phyloP scores from a whole-genome alignment of 768 basidiomycete species.

The Leucogyrophana mollusca region DNA sequence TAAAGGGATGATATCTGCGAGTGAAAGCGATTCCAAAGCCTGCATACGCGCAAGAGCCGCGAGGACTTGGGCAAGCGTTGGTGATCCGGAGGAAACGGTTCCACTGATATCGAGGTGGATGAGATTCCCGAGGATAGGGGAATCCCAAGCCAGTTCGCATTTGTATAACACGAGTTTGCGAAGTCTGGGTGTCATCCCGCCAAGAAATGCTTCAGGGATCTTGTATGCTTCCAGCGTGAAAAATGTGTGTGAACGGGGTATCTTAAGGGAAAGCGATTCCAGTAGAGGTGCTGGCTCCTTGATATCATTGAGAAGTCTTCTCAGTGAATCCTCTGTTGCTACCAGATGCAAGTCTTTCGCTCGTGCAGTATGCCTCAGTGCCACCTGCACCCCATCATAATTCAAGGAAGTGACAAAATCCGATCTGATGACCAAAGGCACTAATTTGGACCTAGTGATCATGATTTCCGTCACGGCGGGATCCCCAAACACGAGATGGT shows the following conservation, averaged over 20 bases:
- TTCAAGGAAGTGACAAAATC: constrained; percentile 14
- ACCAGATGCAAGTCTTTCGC: neutral
- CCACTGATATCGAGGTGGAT: constrained; percentile 31
- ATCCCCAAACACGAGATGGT: no score
- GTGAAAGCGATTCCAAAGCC: constrained; percentile 27
- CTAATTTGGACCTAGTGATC: constrained; percentile 40
- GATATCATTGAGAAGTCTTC: neutral
- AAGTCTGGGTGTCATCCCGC: constrained; percentile 26
- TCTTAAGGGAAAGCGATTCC: neutral
- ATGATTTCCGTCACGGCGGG: constrained; percentile 14
- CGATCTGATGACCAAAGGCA: constrained; percentile 12
- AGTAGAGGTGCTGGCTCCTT: neutral
- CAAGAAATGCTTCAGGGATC: constrained; percentile 25
- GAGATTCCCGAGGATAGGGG: constrained; percentile 29
- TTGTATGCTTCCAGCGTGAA: constrained; percentile 18
- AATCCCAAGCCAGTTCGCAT: constrained; percentile 33
- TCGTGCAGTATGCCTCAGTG: neutral
- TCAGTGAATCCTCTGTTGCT: neutral
- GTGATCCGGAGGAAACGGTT: constrained; percentile 17
- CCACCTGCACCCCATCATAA: constrained; percentile 28
- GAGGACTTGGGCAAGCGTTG: constrained; percentile 28
- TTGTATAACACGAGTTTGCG: constrained; percentile 28
- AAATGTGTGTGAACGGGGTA: neutral
- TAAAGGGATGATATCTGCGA: constrained; percentile 28
- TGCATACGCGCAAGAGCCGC: constrained; percentile 31